These are phyloP conservation scores for Globisporangium cystogenes DNA, from an alignment of 352 stramenopile genomes.

Conservation along the genomic window DNA sequence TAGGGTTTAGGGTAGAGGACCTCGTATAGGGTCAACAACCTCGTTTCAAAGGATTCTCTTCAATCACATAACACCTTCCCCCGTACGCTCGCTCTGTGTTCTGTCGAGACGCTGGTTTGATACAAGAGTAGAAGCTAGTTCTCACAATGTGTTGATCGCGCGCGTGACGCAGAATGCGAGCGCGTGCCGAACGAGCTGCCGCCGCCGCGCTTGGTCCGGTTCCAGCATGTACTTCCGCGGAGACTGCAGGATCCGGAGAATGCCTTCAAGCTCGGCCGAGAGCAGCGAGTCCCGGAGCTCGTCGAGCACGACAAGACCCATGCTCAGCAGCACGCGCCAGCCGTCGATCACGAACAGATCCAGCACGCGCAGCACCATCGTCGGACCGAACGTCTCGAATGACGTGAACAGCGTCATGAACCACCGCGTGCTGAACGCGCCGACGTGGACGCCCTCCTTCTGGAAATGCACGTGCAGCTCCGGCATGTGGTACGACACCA, in stretches of 20 bases:
- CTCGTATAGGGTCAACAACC: no score
- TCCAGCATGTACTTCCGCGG: constrained; percentile 49
- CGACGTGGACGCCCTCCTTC: constrained; percentile 54
- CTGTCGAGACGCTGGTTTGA: no score
- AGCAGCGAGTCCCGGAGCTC: constrained; percentile 53
- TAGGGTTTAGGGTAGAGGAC: no score
- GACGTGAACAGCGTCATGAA: constrained; percentile 85
- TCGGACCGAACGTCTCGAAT: constrained; percentile 69
- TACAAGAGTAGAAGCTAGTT: no score
- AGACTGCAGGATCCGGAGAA: constrained; percentile 60
- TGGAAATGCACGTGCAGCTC: constrained; percentile 55
- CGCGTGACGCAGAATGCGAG: constrained; percentile 61
- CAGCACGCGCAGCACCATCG: constrained; percentile 60
- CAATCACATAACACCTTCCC: no score
- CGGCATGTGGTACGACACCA: constrained; percentile 64
- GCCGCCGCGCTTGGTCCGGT: constrained; percentile 27
- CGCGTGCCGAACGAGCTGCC: constrained; percentile 50
- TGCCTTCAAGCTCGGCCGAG: constrained; percentile 55
- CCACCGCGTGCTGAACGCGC: constrained; percentile 71
- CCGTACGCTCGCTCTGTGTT: no score
- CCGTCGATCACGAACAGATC: constrained; percentile 79
- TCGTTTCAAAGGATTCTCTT: no score
- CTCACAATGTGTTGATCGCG: constrained; percentile 29
- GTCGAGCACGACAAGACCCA: constrained; percentile 74
- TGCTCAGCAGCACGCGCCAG: constrained; percentile 74